Conservation (phyloP, 345 rosid species). For the Adansonia digitata region DNA sequence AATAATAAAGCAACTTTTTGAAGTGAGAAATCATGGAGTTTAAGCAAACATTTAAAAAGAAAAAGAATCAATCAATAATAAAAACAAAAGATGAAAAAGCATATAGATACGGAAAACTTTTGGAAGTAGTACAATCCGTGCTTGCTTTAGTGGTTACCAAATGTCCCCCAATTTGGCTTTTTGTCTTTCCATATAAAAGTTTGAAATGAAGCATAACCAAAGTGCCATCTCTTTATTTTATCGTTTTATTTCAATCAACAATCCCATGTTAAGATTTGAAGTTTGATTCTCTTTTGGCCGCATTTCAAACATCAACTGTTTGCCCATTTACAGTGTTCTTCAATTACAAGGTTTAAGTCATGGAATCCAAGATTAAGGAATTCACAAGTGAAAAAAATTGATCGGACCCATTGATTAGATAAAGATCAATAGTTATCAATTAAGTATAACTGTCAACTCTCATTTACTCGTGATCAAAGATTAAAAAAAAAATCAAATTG, state of each 20-base stretch:
- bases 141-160: constrained; percentile 4
- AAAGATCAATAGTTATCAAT: too few species aligned
- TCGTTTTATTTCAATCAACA: not conserved
- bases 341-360: too few species aligned
- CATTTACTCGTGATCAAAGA: too few species aligned
- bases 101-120: not conserved
- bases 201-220: not conserved
- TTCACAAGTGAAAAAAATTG: too few species aligned
- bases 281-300: not conserved
- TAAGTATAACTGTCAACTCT: too few species aligned
- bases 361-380: too few species aligned
- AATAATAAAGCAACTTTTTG: not conserved
- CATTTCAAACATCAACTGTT: not conserved
- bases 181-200: not conserved
- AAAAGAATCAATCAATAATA: not conserved
- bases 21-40: not conserved
- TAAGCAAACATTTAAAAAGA: not conserved
- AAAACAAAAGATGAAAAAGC: not conserved
- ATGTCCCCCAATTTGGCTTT: not conserved
- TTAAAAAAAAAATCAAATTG: too few species aligned
- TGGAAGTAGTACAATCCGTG: constrained; percentile 5
- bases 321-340: not conserved
- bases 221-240: not conserved
- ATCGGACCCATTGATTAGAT: too few species aligned
- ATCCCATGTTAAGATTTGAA: not conserved